Evolutionary conservation across 2,329 filamentous ascomycete species (phyloP).

Genomic region (Tolypocladium ovalisporum): DNA sequence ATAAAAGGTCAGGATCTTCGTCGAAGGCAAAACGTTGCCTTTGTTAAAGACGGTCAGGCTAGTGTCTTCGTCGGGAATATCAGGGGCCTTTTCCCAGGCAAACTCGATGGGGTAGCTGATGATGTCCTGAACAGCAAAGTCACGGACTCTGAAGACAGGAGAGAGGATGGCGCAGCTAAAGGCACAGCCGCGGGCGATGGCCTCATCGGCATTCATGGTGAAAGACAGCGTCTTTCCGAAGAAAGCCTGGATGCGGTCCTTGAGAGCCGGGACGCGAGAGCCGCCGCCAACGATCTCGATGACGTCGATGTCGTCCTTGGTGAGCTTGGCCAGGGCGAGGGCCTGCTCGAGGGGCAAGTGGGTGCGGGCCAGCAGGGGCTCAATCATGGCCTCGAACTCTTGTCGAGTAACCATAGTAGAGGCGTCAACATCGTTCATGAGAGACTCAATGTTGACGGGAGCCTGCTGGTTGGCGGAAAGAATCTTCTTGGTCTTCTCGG

Average conservation of each 20-base stretch:
- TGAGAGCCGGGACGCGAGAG: constrained; percentile 86
- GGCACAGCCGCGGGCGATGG: constrained; percentile 86
- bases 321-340: constrained; percentile 85
- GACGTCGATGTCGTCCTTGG: constrained; percentile 81
- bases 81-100: constrained; percentile 94
- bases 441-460: constrained; percentile 89
- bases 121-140: constrained; percentile 96
- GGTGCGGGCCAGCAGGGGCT: constrained; percentile 67
- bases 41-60: constrained; percentile 95
- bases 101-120: constrained; percentile 98
- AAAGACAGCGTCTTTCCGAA: constrained; percentile 90
- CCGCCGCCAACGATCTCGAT: constrained; percentile 92
- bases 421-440: constrained; percentile 97
- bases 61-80: constrained; percentile 97
- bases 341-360: constrained; percentile 76
- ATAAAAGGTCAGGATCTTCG: constrained; percentile 99
- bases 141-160: constrained; percentile 94
- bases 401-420: constrained; percentile 81
- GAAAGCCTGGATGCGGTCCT: constrained; percentile 80
- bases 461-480: constrained; percentile 90
- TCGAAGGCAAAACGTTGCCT: constrained; percentile 93
- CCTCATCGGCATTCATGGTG: constrained; percentile 97
- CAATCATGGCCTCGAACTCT: constrained; percentile 83
- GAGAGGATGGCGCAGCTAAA: constrained; percentile 98
- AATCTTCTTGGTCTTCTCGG: constrained; percentile 98